These are phyloP conservation scores for Botrytis fabae DNA, from an alignment of 2,329 filamentous ascomycete genomes.

Conservation along the genomic window DNA sequence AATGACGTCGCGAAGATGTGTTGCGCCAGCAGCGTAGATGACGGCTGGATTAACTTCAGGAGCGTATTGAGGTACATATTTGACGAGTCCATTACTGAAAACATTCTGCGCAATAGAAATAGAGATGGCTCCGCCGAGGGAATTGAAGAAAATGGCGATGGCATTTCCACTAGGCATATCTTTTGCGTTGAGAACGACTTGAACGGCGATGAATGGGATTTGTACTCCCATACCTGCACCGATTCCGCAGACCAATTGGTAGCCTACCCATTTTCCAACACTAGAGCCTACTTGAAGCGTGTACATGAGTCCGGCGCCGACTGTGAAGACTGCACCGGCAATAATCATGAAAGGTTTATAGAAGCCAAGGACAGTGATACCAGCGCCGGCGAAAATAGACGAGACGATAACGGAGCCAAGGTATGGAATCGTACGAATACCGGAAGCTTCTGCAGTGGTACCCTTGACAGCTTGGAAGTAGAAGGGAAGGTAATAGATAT, in stretches of 20 bases:
- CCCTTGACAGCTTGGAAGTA: conserved; percentile 53
- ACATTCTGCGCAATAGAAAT: conserved; percentile 57
- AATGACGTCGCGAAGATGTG: conserved; percentile 44
- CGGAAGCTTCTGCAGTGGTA: conserved; percentile 43
- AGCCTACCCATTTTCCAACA: conserved; percentile 52
- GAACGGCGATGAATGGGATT: conserved; percentile 53
- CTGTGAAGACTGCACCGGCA: conserved; percentile 46
- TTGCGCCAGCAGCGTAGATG: conserved; percentile 46
- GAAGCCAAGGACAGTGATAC: conserved; percentile 45
- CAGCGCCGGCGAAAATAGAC: conserved; percentile 44
- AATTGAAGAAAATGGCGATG: conserved; percentile 58
- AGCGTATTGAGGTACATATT: conserved; percentile 39
- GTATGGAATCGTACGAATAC: conserved; percentile 47
- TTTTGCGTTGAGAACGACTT: conserved; percentile 51
- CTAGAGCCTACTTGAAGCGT: conserved; percentile 46
- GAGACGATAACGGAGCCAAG: conserved; percentile 48
- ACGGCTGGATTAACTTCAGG: conserved; percentile 43
- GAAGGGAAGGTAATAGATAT: conserved; percentile 46
- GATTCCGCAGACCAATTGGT: conserved; percentile 51
- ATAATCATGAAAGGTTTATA: conserved; percentile 50
- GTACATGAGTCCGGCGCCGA: conserved; percentile 48
- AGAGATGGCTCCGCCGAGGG: conserved; percentile 59
- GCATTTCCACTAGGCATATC: conserved; percentile 58
- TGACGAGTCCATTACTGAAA: conserved; percentile 38
- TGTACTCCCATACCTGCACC: conserved; percentile 49